phyloP scores from a whole-genome alignment of 306 rosid species.

The Geum urbanum region DNA sequence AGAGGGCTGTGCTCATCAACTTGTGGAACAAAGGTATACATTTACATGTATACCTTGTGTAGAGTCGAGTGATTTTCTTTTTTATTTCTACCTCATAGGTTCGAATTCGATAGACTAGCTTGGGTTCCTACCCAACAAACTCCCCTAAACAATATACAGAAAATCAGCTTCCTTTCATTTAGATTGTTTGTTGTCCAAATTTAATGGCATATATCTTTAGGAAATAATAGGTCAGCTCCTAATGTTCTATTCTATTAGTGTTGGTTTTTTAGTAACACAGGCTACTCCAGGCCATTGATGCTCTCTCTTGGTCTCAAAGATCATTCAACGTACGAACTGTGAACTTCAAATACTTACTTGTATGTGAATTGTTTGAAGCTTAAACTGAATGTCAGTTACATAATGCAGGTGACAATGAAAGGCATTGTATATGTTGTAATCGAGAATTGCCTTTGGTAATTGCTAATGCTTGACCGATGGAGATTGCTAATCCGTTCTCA shows the following conservation, averaged over 20 bases:
- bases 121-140: no score
- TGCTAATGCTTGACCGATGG: not conserved
- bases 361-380: not conserved
- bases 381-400: not conserved
- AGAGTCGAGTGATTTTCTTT: not conserved
- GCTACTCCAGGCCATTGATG: slow-evolving; percentile 60
- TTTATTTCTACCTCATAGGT: not conserved
- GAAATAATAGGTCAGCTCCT: not conserved
- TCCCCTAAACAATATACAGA: not conserved
- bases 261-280: slow-evolving; percentile 50
- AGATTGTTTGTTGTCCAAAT: not conserved
- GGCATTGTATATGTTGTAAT: slow-evolving; percentile 66
- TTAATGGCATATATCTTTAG: not conserved
- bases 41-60: not conserved
- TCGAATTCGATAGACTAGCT: not conserved
- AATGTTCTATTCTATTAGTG: not conserved
- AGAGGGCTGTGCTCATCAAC: slow-evolving; percentile 79
- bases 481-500: not conserved
- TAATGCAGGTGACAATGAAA: slow-evolving; percentile 77
- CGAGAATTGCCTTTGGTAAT: slow-evolving; percentile 56
- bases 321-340: slow-evolving; percentile 51
- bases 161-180: not conserved
- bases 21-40: slow-evolving; percentile 72
- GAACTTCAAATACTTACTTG: not conserved
- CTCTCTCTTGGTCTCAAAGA: slow-evolving; percentile 93